These are phyloP conservation scores for Rhizopus sp. DNA, from an alignment of 371 early-diverging fungal genomes.

Conservation along the genomic window DNA sequence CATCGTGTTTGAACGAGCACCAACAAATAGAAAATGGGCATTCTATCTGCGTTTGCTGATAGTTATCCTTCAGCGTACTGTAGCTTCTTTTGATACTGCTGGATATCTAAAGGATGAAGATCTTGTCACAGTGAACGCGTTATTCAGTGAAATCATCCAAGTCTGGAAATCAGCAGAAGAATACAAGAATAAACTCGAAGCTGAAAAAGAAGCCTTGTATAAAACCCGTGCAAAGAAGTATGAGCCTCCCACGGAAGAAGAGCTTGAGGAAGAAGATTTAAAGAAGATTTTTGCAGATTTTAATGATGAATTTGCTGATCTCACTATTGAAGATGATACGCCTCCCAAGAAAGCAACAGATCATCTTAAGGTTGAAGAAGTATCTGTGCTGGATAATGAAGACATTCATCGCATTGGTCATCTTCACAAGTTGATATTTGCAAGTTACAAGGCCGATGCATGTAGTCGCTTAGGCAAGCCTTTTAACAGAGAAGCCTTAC, in stretches of 20 bases:
- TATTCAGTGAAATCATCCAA: conserved; percentile 68
- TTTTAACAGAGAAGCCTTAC: conserved; percentile 32
- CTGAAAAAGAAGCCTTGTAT: conserved; percentile 76
- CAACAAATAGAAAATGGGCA: conserved; percentile 57
- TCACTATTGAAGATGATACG: conserved; percentile 32
- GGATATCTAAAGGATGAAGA: conserved; percentile 56
- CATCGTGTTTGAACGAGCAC: conserved; percentile 56
- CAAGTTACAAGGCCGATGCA: conserved; percentile 23
- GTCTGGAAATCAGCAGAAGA: conserved; percentile 76
- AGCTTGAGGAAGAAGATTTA: conserved; percentile 70
- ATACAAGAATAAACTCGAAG: conserved; percentile 63
- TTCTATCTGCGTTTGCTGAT: conserved; percentile 67
- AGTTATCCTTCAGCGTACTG: conserved; percentile 60
- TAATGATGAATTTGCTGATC: conserved; percentile 59
- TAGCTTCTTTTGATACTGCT: conserved; percentile 51
- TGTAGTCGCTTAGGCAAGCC: conserved; percentile 20
- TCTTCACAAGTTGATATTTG: conserved; percentile 39
- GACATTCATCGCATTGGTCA: conserved; percentile 58
- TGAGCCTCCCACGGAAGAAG: conserved; percentile 70
- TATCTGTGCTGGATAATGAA: conserved; percentile 54
- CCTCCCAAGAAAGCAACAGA: conserved; percentile 8
- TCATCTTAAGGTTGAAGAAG: conserved; percentile 50
- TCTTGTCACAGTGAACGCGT: conserved; percentile 52
- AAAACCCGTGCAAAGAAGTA: conserved; percentile 70
- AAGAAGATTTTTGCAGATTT: conserved; percentile 80